Base-by-base conservation (phyloP, 345 rosid species). In the Eucalyptus tenuipes region DNA sequence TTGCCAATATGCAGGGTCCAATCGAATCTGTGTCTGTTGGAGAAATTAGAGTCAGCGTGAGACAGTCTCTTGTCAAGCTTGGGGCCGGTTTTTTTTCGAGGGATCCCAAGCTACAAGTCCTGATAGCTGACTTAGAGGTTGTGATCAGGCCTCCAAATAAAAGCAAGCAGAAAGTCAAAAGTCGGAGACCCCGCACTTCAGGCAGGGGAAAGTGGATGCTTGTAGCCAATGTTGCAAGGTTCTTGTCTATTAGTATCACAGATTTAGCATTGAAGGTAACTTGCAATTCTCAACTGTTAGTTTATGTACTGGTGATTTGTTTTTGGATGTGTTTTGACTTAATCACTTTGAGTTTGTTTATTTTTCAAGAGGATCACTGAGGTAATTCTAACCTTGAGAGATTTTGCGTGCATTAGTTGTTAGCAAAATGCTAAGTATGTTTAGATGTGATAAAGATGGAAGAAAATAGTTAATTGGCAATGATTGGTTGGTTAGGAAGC, bases 121-220 rank as follows among this genome's bases (percentile, higher is more conserved):
- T 96, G 88, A 95, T 98, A 93, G 90, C 95, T 86, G 99, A 98
- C 90, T 88, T 98, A 89, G 98, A 98, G 93, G 86, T 98, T 88
- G 96, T 98, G 84, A 88, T 95, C 93, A 96, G 99, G 92, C 91
- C 97, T 85, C 93, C 99, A 86, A 92, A 85, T 88, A 94, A 90
- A 93, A 93, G 91, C 87, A 66, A 92, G 86, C 91, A 89, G 86
- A 95, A 94, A 91, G 55, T 92, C 53, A 97, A 92, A 92, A 90
- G 90, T 87, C 94, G 82, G 86, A 96, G 91, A 88, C 86, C 93
- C 47, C 94, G 96, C 49, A 37, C 89, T 86, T 88, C 92, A 49
- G 97, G 99, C 91, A 90, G 97, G 92, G 99, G 98, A 89, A 97
- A 95, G 91, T 98, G 97, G 98, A 96, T 94, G 96, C 95, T 97